These are phyloP conservation scores for Paxillus ammoniavirescens DNA, from an alignment of 768 basidiomycete species.

Conservation along the genomic window DNA sequence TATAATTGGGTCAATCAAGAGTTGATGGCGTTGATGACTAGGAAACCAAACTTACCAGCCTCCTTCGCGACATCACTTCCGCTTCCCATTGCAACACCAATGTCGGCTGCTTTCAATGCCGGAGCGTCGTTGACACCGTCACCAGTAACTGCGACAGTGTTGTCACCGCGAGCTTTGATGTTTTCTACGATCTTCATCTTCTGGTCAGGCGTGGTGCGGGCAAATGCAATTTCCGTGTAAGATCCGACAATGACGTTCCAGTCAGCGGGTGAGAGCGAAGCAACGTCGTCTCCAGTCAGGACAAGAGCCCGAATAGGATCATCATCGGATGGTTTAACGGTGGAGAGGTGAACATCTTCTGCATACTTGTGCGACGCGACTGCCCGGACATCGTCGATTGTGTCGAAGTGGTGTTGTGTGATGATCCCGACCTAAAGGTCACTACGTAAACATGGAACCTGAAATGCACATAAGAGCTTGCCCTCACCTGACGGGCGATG, in stretches of 20 bases:
- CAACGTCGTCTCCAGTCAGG: constrained; percentile 44
- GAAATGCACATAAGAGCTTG: constrained; percentile 2
- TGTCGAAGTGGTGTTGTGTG: constrained; percentile 37
- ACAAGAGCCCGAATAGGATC: constrained; percentile 39
- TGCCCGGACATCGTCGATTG: constrained; percentile 27
- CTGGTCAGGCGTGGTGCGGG: constrained; percentile 55
- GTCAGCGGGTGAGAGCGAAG: constrained; percentile 33
- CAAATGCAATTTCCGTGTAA: constrained; percentile 49
- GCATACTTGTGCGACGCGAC: constrained; percentile 16
- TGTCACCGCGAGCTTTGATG: constrained; percentile 45
- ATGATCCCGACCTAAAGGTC: constrained; percentile 39
- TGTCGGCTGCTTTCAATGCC: constrained; percentile 50
- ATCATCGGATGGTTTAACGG: constrained; percentile 37
- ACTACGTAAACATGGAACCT: constrained; percentile 3
- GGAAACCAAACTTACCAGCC: constrained; percentile 39
- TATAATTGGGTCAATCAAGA: background rate
- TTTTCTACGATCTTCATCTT: constrained; percentile 57
- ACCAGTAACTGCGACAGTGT: constrained; percentile 52
- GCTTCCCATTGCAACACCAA: constrained; percentile 55
- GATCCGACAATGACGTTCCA: constrained; percentile 39
- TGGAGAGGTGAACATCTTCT: constrained; percentile 6
- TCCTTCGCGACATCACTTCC: constrained; percentile 54
- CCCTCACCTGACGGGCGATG: constrained; percentile 45
- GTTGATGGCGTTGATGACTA: background rate
- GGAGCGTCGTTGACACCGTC: constrained; percentile 59